Base-by-base conservation (phyloP, 805 yeast species). In the Spathaspora hagerdaliae region DNA sequence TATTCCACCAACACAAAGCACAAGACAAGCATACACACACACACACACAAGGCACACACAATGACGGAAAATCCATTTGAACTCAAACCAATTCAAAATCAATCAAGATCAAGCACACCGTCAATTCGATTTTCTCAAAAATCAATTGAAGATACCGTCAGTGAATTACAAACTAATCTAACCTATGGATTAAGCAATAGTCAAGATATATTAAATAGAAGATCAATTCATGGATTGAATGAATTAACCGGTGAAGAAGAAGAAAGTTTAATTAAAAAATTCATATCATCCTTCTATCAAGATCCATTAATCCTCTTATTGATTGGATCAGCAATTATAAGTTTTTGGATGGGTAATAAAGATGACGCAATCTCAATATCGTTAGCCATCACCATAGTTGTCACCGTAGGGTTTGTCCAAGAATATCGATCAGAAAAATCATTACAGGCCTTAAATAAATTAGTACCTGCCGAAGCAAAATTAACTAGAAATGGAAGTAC, bases 381-480 rank as follows among this genome's bases (percentile, higher is more conserved):
- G 0, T 72, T 91, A 51, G 99, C 99, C 3, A 88, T 94, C 41
- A 56, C 87, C 38, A 91, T 94, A 54, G 99, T 94, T 31, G 97
- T 94, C 10, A 81, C 94, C 1, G 99, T 94, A 33, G 99, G 99
- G 0, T 94, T 94, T 68, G 91, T 94, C 31, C 99, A 94, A 68
- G 99, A 94, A 64, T 91, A 91, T 60, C 78, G 97, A 58, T 87
- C 96, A 1, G 99, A 94, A 60, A 86, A 94, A 71, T 87, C 97
- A 5, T 71, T 94, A 47, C 96, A 91, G 63, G 98, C 98, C 0
- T 76, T 94, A 48, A 91, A 87, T 63, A 86, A 87, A 60, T 76
- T 94, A 55, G 97, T 94, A 7, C 99, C 99, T 2, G 97, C 96
- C n/a, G 89, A 86, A 60, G 96, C 97, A 33, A 94, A 92, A 61